Conservation (phyloP, 1,284 basidiomycete species). For the Ganoderma sinense region DNA sequence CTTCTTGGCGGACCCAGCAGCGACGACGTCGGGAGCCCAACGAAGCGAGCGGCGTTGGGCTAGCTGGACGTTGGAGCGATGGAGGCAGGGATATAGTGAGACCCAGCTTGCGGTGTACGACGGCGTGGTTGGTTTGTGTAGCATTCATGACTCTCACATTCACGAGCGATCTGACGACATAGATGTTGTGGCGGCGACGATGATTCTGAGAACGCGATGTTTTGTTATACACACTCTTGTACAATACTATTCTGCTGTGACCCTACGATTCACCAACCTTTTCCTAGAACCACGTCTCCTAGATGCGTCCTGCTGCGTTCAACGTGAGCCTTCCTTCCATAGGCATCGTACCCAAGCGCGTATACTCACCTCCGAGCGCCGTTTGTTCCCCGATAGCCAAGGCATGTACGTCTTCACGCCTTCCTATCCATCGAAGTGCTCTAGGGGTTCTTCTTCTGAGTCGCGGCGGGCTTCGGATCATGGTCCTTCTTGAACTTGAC, state of each 20-base stretch:
- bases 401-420: neutral
- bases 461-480: neutral
- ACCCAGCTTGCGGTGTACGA: neutral
- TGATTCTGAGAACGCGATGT: neutral
- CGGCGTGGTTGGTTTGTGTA: neutral
- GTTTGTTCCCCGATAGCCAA: neutral
- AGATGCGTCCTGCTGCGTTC: neutral
- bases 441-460: too few species aligned
- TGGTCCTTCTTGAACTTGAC: neutral
- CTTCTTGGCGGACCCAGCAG: neutral
- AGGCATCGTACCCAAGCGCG: neutral
- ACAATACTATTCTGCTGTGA: neutral
- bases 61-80: neutral
- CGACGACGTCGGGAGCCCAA: neutral
- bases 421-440: neutral
- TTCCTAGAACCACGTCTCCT: neutral
- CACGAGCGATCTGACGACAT: neutral
- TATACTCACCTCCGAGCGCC: neutral
- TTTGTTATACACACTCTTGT: neutral
- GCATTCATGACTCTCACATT: neutral
- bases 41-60: neutral
- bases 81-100: neutral
- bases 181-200: neutral
- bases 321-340: neutral
- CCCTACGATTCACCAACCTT: neutral